Base-by-base conservation (phyloP, 2,329 filamentous ascomycete genomes). In the Exophiala spinifera region DNA sequence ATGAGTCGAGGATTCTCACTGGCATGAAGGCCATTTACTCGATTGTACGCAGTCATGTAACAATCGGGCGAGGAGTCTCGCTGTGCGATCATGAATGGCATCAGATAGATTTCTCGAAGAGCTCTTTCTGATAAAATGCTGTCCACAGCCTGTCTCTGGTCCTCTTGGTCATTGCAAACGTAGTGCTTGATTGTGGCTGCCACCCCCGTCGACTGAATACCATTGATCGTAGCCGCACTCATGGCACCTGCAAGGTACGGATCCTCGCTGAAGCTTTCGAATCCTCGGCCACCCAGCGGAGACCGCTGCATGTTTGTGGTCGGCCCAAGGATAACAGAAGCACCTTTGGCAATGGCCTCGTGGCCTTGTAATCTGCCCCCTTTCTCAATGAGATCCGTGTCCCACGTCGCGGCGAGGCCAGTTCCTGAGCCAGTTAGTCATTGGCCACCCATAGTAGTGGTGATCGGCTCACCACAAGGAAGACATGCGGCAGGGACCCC, bases 181-280 rank as follows among this genome's bases (percentile, higher is more conserved):
- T 75, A 76, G 53, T 76, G 89, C 74, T 94, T 94, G 62, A 91
- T 84, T 0, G 88, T 89, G 10, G 89, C 87, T 6, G 85, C 84
- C 34, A 94, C 80, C 1, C 86, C 85, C 56, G 83, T 85, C 20
- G 85, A 84, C 66, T 94, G 89, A 51, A 88, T 74, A 6, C 87
- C 87, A 45, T 81, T 83, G 65, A 89, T 85, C 58, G 88, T 88
- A 56, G 86, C 80, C 1, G 86, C 82, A 11, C 87, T 86, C 56
- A 91, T 74, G 59, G 85, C 87, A 28, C 88, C 88, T 0, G 88
- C 89, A 4, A 95, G 77, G 8, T 86, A 79, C 0, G 89, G 89
- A 62, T 94, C 89, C 69, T 94, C 89, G 0, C 87, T 90, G 68
- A 91, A 94, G 0, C 88, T 91, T 70, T 95, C 89, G 62, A 94